A percentile compares a stretch with the other conserved stretches of the same genome.
Evolutionary conservation across 2,329 filamentous ascomycete genomes (phyloP).

Genomic region (Beauveria rudraprayagi): DNA sequence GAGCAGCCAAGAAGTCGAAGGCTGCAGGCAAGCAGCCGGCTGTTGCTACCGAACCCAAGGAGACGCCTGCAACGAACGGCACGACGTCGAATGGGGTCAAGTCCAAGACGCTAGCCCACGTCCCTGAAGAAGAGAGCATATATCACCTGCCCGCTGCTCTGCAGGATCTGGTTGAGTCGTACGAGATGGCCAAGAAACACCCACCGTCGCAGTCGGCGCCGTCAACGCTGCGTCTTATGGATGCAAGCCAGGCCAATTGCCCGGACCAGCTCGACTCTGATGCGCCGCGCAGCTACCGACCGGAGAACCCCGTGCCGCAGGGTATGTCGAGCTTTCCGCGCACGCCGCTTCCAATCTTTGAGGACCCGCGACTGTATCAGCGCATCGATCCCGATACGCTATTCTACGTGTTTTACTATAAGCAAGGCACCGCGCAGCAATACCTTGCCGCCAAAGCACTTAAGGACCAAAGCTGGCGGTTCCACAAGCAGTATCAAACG

Average conservation of each 20-base stretch:
- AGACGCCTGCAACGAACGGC: constrained; percentile 43
- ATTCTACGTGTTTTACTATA: constrained; percentile 99
- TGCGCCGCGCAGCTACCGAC: constrained; percentile 74
- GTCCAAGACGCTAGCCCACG: constrained; percentile 35
- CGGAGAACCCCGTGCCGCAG: constrained; percentile 66
- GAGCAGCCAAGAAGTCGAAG: constrained; percentile 31
- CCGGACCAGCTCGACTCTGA: constrained; percentile 75
- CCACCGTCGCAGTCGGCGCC: constrained; percentile 53
- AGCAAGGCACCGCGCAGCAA: constrained; percentile 91
- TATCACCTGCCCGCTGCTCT: constrained; percentile 87
- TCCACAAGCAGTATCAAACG: constrained; percentile 99
- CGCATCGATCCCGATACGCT: constrained; percentile 91
- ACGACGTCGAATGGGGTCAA: constrained; percentile 40
- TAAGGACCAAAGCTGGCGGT: constrained; percentile 97
- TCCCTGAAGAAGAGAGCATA: constrained; percentile 65
- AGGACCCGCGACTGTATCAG: constrained; percentile 79
- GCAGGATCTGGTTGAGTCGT: constrained; percentile 84
- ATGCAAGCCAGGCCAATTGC: constrained; percentile 62
- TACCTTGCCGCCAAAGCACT: constrained; percentile 93
- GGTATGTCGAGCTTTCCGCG: constrained; percentile 82
- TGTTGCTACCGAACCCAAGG: constrained; percentile 32
- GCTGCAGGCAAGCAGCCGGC: constrained; percentile 36
- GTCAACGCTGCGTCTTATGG: constrained; percentile 65
- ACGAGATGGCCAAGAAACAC: constrained; percentile 72
- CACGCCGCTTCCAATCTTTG: constrained; percentile 84